phyloP scores from a whole-genome alignment of 1,139 yeast species.

The Debaryomyces subglobosus region DNA sequence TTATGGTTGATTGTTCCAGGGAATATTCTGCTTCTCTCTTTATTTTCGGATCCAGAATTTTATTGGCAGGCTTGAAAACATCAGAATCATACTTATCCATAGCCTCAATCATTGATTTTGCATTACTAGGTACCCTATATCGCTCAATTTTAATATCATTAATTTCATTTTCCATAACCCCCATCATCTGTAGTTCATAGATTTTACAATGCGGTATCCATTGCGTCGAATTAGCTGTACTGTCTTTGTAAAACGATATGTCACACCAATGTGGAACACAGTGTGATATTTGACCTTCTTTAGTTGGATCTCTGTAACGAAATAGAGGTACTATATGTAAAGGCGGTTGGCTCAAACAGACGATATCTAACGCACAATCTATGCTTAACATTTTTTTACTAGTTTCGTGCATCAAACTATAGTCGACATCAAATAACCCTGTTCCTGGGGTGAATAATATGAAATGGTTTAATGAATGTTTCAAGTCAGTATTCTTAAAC shows the following conservation, averaged over 20 bases:
- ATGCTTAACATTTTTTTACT: slow-evolving; percentile 73
- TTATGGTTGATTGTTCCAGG: neutral
- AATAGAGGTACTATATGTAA: slow-evolving; percentile 89
- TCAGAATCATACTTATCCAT: slow-evolving; percentile 67
- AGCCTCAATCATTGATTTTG: slow-evolving; percentile 45
- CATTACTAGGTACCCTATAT: slow-evolving; percentile 32
- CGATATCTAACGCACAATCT: slow-evolving; percentile 85
- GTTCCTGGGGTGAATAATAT: slow-evolving; percentile 89
- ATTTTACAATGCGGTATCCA: slow-evolving; percentile 95
- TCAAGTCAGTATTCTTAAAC: slow-evolving; percentile 80
- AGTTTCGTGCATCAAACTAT: slow-evolving; percentile 71
- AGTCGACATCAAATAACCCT: slow-evolving; percentile 91
- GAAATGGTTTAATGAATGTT: slow-evolving; percentile 86
- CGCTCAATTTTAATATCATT: slow-evolving; percentile 65
- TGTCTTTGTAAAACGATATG: slow-evolving; percentile 80
- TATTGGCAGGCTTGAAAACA: slow-evolving; percentile 41
- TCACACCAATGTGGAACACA: slow-evolving; percentile 96
- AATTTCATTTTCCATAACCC: slow-evolving; percentile 88
- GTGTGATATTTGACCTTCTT: slow-evolving; percentile 57
- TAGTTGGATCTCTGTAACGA: slow-evolving; percentile 53
- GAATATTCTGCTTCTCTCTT: neutral
- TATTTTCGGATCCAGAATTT: neutral
- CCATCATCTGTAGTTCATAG: slow-evolving; percentile 97
- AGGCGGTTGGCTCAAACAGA: slow-evolving; percentile 90
- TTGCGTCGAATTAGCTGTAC: slow-evolving; percentile 49